Evolutionary conservation across 2,329 filamentous ascomycete genomes (phyloP).

Genomic region (Fusarium sp.): DNA sequence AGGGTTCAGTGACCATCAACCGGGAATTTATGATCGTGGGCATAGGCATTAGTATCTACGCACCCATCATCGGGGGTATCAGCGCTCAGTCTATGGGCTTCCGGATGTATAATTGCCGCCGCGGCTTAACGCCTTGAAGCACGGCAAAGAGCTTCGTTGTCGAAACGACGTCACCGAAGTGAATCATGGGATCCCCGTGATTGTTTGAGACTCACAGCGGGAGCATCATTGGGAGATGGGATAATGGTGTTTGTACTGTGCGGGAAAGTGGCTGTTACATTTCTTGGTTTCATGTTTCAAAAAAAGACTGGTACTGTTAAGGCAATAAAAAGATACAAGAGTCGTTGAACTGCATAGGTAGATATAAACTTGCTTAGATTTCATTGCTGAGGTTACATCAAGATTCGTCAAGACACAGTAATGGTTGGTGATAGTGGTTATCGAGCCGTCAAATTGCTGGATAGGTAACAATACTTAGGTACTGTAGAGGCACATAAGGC

Average conservation of each 20-base stretch:
- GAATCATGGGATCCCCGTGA: neutral
- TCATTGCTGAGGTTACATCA: neutral
- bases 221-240: neutral
- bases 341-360: neutral
- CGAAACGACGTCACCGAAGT: neutral
- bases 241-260: neutral
- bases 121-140: conserved; percentile 6
- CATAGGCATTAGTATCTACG: neutral
- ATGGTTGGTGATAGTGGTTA: too few relatives aligned
- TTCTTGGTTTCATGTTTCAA: neutral
- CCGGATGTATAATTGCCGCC: neutral
- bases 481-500: too few relatives aligned
- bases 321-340: neutral
- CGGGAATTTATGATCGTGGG: neutral
- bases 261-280: neutral
- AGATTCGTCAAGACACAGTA: neutral
- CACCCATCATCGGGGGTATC: neutral
- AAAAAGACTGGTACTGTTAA: neutral
- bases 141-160: neutral
- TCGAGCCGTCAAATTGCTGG: too few relatives aligned
- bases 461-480: too few relatives aligned
- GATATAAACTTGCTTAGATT: neutral
- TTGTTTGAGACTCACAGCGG: neutral
- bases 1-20: neutral
- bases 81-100: neutral